Percentiles rank a stretch among this genome's conserved stretches.
These are phyloP conservation scores for Wickerhamiella occidentalis DNA, from an alignment of 805 yeast genomes.

Conservation along the genomic window DNA sequence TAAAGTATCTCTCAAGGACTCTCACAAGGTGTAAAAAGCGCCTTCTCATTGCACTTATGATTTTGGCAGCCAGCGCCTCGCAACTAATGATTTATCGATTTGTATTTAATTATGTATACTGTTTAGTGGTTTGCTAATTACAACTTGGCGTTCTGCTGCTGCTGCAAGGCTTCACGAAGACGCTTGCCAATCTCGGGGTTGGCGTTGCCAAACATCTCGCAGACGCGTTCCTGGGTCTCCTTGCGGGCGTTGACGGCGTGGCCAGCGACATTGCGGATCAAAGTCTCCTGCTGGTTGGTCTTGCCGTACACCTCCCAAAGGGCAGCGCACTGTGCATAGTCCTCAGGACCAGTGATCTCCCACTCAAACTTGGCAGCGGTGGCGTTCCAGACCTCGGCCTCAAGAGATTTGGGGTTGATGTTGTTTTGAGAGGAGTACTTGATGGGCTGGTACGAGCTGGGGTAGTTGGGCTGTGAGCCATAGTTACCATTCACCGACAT, in stretches of 20 bases:
- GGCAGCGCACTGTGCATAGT: conserved; percentile 63
- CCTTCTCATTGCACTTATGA: too few species aligned
- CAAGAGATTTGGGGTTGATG: conserved; percentile 20
- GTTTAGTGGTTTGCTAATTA: too few species aligned
- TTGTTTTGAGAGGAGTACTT: conserved; percentile 21
- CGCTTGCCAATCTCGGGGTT: conserved; percentile 52
- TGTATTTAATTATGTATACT: too few species aligned
- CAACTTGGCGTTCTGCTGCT: too few species aligned
- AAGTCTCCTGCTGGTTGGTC: conserved; percentile 71
- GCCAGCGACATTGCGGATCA: conserved; percentile 72
- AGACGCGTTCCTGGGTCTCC: conserved; percentile 64
- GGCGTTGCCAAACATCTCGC: conserved; percentile 65
- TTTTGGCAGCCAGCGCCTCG: too few species aligned
- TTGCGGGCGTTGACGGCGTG: conserved; percentile 60
- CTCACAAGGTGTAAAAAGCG: too few species aligned
- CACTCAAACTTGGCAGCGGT: conserved; percentile 81
- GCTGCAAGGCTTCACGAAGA: conserved; percentile 40
- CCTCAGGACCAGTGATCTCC: conserved; percentile 56
- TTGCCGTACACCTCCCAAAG: conserved; percentile 70
- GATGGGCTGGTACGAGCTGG: conserved; percentile 33
- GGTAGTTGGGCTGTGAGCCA: conserved; percentile 41
- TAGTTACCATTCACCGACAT: conserved; percentile 37
- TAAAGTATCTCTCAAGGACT: too few species aligned
- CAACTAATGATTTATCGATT: too few species aligned
- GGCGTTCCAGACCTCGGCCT: conserved; percentile 73